A percentile compares a stretch with the other conserved stretches of the same genome.
Conservation (phyloP, 2,329 filamentous ascomycete genomes). For the Pseudomassariella vexata region DNA sequence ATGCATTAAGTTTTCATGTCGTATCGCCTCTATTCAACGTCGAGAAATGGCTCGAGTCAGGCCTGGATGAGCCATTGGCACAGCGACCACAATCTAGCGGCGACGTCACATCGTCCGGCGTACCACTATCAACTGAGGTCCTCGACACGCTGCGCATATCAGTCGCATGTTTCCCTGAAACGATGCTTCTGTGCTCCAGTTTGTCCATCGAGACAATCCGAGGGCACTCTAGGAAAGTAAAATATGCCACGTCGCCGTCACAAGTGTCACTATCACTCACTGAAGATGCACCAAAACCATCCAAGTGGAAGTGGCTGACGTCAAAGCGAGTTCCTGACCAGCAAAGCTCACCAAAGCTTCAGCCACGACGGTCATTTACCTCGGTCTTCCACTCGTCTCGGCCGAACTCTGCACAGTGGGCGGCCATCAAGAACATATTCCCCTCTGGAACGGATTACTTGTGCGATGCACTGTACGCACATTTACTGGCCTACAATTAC, state of each 20-base stretch:
- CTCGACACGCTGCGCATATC: constrained; percentile 49
- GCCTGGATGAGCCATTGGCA: constrained; percentile 15
- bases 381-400: too few relatives aligned
- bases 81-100: constrained; percentile 14
- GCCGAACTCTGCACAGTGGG: too few relatives aligned
- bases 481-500: constrained; percentile 56
- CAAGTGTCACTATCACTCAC: constrained; percentile 6
- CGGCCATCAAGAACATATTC: constrained; percentile 45
- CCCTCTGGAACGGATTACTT: constrained; percentile 46
- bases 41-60: constrained; percentile 19
- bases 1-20: too few relatives aligned
- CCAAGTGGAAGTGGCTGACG: constrained; percentile 21
- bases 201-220: constrained; percentile 54
- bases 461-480: constrained; percentile 54
- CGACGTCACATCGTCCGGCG: constrained; percentile 25
- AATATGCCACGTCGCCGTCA: constrained; percentile 24
- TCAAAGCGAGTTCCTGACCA: constrained; percentile 8
- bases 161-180: constrained; percentile 52
- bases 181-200: constrained; percentile 50
- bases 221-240: constrained; percentile 46
- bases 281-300: constrained; percentile 11
- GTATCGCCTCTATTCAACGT: constrained; percentile 14
- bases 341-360: constrained; percentile 7
- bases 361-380: too few relatives aligned
- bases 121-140: constrained; percentile 47